Evolutionary conservation across 1,139 yeast species (phyloP), one percentile per base, ranked within the genome.

Genomic region (Pichia sp.): DNA sequence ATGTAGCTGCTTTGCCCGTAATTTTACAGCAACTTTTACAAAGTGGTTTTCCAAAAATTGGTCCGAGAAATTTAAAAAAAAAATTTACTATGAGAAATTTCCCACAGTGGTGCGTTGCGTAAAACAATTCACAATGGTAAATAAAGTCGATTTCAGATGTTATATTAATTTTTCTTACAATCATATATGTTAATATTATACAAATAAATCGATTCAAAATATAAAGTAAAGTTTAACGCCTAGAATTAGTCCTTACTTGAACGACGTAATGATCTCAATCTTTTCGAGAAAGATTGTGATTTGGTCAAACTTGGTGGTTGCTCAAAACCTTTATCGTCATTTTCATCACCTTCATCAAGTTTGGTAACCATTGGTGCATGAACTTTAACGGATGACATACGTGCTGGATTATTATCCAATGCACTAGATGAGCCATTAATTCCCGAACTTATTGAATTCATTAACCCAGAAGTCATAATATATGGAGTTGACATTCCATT

Each of bases 401-500:
- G 36, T 6, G 45, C 43, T 17, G 50, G 48, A n/a, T 44, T 36
- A 12, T 38, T 40, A 15, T 19, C 28, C n/a, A 36, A 22, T 12
- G 23, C 15, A 4, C 31, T 10, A 3, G 36, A 21, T 22, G 23
- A 15, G 5, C 32, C 32, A 6, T 30, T 30, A 4, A 30, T 18
- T 8, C 32, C 21, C 5, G 32, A 30, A n/a, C 26, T 39, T 6
- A 31, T 21, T 19, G 34, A 25, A 30, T 48, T 52, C 32, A 69
- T 57, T 36, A 72, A 47, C 0, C 81, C 82, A 0, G 80, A 68
- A 0, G 83, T 80, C 43, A 77, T 58, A 38, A 77, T 62, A 48
- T 74, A 78, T 3, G 84, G 83, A 1, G 83, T 74, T 0, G 77
- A 71, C 58, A 78, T 73, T 1, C 82, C 82, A 34, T 55, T 59